Base-by-base conservation (phyloP, 305 asterid species). In the Fraxinus albicans region DNA sequence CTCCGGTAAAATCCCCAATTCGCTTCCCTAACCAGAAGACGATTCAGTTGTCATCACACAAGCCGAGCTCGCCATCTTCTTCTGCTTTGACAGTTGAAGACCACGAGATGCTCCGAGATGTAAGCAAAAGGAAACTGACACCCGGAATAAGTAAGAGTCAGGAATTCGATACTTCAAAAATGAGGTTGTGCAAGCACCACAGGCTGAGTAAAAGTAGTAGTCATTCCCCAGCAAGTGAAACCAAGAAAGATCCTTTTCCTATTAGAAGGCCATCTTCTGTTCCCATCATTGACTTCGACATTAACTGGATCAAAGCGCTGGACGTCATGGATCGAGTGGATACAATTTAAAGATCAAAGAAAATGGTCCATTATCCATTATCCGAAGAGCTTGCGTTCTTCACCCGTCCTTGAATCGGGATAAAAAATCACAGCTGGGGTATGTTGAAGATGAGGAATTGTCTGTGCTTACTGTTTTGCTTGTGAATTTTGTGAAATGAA, bases 141-240 rank as follows among this genome's bases (percentile, higher is more conserved):
- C 99, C 99, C 0, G 99, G 97, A n/a, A 95, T 91, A 79, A 95
- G 98, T 87, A 95, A 95, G 89, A 93, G 98, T 55, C 98, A 95
- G 87, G 98, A 95, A 88, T 92, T 95, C 55, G 86, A 87, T 31
- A 90, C 87, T 12, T 88, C 93, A 2, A 93, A 87, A 83, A 65
- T 83, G 33, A 84, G 92, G 80, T 72, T 92, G 77, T 82, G 88
- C 81, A 89, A 89, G 85, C 92, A 93, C 92, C 89, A 91, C 70
- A 87, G 97, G 77, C 84, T 92, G 60, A 94, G 92, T 36, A 95
- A 92, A 90, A 95, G 98, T 84, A 93, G 90, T 84, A 95, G 93
- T 78, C 98, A 95, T 79, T 93, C 97, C 15, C 95, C 98, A 2
- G 85, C 84, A 0, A 83, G 87, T 3, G 97, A 89, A 69, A 78